Evolutionary conservation across 2,329 filamentous ascomycete species (phyloP), one percentile per base, ranked within the genome.

Genomic region (Sclerotinia sclerotiorum): DNA sequence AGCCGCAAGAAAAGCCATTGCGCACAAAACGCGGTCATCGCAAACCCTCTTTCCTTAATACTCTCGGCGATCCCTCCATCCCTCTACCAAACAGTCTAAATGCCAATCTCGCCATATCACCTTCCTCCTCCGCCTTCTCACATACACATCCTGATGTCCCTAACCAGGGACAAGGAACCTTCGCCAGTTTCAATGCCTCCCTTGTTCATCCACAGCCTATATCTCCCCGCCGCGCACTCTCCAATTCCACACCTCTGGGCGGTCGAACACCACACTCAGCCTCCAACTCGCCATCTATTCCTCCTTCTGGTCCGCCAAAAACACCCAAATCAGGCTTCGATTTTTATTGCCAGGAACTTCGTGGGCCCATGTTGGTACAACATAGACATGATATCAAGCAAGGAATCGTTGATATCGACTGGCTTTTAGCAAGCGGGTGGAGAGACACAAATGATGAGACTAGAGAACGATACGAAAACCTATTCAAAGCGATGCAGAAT

Each of bases 1-100:
- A 91, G 89, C 90, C 90, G 46, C 90, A 92, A 79, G 90, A 93
- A 76, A 93, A 93, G 79, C 90, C 90, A 42, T 81, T 93, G 72
- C 86, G 90, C 44, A 88, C 87, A 71, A 93, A 93, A 82, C 86
- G 90, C 66, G 88, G 88, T 69, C 88, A 92, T 75, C 82, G 89
- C 65, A 89, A 89, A 79, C 81, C 83, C 32, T 86, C 85, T 48
- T 77, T 76, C 54, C 71, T 78, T 6, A 72, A 71, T 17, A 74
- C 74, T 51, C 68, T 76, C 32, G 81, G 81, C 72, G 78, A 77
- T 77, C 52, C 77, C 76, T 32, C 76, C 79, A 68, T 81, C 78
- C 71, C 79, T 81, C 48, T 67, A 10, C 78, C 79, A 35, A 82
- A 82, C 70, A 81, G 82, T 74, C 83, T 80, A 77, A 81, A 85